Evolutionary conservation across 257 asterid genomes (phyloP), one percentile per base, ranked within the genome.

Genomic region (Fraxinus pennsylvanica): DNA sequence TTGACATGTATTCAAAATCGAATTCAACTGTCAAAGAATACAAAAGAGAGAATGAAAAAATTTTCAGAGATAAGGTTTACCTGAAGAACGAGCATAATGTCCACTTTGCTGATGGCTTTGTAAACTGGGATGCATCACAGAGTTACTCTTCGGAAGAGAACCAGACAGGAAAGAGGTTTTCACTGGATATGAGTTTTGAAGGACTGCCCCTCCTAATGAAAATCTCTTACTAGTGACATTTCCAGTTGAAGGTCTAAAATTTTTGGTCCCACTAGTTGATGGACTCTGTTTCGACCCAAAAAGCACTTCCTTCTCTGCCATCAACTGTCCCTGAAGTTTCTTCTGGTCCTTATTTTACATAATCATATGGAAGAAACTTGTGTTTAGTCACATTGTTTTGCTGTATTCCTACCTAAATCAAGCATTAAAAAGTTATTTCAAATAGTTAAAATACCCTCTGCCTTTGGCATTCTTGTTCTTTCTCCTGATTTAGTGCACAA

Each of bases 241-340:
- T 59, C 84, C 90, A 61, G 82, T 74, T 74, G 93, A 91, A 25
- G 90, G 87, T 78, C 89, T 82, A 38, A 73, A 67, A 73, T 45
- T 85, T 88, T 90, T 94, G 84, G 78, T 87, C 39, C 85, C 87
- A 29, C 94, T 90, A 76, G 86, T 88, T 78, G 87, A 71, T 45
- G 99, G 97, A 81, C 98, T 95, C 13, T 94, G 97, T 81, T 87
- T 89, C 74, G 96, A 88, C 66, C 98, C 99, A 45, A 87, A 95
- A 6, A 86, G 89, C 50, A 91, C 90, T 89, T 95, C 99, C 83
- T 95, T 90, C 83, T 93, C 97, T 15, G 90, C 74, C 36, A 91
- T 84, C 72, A 91, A 78, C 85, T 87, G 98, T 67, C 98, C 97
- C 47, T 93, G 97, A 36, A 95, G 89, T 84, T 89, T 95, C 94